Evolutionary conservation across 2,329 filamentous ascomycete species (phyloP).

Genomic region (Xylaria arbuscula): DNA sequence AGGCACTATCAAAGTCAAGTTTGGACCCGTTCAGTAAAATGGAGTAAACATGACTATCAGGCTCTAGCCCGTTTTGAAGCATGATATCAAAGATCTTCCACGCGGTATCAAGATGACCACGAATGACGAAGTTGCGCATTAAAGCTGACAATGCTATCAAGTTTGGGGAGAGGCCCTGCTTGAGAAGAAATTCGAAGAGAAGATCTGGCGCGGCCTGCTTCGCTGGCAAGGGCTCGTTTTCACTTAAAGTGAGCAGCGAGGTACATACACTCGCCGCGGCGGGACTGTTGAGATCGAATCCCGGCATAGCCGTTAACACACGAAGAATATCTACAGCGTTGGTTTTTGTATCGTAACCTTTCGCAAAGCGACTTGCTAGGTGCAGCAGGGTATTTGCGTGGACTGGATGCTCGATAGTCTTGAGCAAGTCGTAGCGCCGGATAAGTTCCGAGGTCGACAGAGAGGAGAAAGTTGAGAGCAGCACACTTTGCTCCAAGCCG

Average conservation of each 20-base stretch:
- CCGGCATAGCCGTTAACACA: constrained; percentile 48
- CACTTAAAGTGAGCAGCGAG: constrained; percentile 61
- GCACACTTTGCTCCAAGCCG: constrained; percentile 41
- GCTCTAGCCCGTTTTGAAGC: constrained; percentile 65
- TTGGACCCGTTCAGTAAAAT: constrained; percentile 79
- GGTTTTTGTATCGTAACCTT: constrained; percentile 53
- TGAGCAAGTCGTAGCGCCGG: constrained; percentile 40
- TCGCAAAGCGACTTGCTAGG: constrained; percentile 60
- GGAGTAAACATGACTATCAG: constrained; percentile 74
- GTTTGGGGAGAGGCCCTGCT: constrained; percentile 72
- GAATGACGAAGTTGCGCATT: constrained; percentile 76
- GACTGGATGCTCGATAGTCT: constrained; percentile 41
- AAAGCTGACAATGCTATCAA: constrained; percentile 72
- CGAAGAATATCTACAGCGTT: constrained; percentile 59
- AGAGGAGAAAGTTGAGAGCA: constrained; percentile 37
- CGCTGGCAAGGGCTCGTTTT: constrained; percentile 51
- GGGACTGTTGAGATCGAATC: constrained; percentile 59
- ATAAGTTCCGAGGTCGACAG: constrained; percentile 32
- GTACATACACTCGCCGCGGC: constrained; percentile 67
- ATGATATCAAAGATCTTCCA: constrained; percentile 74
- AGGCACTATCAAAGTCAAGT: constrained; percentile 61
- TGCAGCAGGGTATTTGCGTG: constrained; percentile 58
- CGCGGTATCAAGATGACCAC: constrained; percentile 70
- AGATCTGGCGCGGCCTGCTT: constrained; percentile 61
- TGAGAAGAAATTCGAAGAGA: constrained; percentile 67